Base-by-base conservation (phyloP, 345 rosid species). In the Erucastrum elatum region DNA sequence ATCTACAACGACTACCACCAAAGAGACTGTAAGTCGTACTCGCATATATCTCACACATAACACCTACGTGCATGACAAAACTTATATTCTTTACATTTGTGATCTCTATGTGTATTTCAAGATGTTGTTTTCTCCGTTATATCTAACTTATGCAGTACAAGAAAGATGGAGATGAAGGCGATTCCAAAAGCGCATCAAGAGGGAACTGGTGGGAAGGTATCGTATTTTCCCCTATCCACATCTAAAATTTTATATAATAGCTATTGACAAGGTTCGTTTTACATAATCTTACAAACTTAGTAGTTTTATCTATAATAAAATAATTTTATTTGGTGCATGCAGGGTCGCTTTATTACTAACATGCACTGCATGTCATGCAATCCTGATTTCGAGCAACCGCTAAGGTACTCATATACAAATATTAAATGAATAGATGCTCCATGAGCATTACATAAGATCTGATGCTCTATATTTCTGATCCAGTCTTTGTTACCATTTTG, bases 161-260 rank as follows among this genome's bases (percentile, higher is more conserved):
- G 84, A 87, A 87, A 82, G 91, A 87, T 58, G 88, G 77, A 21
- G 88, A 66, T 29, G 86, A 89, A 72, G 87, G 51, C 71, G 87
- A 87, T 84, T 72, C 90, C 3, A 80, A 86, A 64, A 75, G 85
- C 71, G 96, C 90, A 70, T 90, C 96, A 5, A 87, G 97, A 84
- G 98, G 98, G 30, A 92, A 94, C 70, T 94, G 98, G 98, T 94
- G 98, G 98, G 80, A 92, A 85, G 97, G 98, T 94, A 82, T 59
- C 82, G 8, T 68, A 21, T 26, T 25, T n/a, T 29, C 66, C 27
- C 33, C n/a, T 66, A 27, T 39, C 29, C 29, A 11, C 11, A 35
- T 13, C 15, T 4, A 25, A 25, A 29, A 8, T 4, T 41, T 15
- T 63, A 5, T 35, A 21, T 62, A 6, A 35, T 35, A 13, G 8